A percentile compares a stretch with the other conserved stretches of the same genome.
These are phyloP conservation scores for Monosporozyma aerobia DNA, from an alignment of 805 yeast genomes.

Conservation along the genomic window DNA sequence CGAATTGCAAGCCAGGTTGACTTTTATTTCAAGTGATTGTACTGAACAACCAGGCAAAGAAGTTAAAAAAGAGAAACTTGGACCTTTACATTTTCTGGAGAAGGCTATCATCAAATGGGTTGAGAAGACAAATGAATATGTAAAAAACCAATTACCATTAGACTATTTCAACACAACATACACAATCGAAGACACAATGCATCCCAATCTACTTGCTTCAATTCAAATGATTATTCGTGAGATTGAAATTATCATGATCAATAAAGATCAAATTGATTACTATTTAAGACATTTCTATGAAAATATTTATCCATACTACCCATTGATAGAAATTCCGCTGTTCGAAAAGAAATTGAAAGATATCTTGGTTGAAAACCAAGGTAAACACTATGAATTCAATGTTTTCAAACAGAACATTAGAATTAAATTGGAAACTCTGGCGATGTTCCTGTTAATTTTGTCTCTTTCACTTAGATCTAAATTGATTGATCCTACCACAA, in stretches of 20 bases:
- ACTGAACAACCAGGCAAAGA: not conserved
- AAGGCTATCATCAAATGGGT: slow-evolving; percentile 14
- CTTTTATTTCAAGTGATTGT: slow-evolving; percentile 2
- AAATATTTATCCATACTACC: slow-evolving; percentile 17
- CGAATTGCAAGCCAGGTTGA: slow-evolving; percentile 9
- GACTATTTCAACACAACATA: slow-evolving; percentile 10
- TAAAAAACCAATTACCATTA: slow-evolving; percentile 8
- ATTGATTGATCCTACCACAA: not conserved
- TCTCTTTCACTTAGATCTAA: slow-evolving; percentile 6
- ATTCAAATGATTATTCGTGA: slow-evolving; percentile 8
- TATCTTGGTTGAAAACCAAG: slow-evolving; percentile 4
- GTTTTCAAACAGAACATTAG: slow-evolving; percentile 8
- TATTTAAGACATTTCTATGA: slow-evolving; percentile 12
- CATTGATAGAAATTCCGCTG: slow-evolving; percentile 12
- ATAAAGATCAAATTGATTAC: slow-evolving; percentile 6
- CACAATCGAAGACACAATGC: slow-evolving; percentile 10
- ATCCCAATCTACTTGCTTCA: slow-evolving; percentile 5
- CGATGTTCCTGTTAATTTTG: slow-evolving; percentile 6
- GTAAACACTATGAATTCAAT: slow-evolving; percentile 6
- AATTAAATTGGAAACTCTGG: slow-evolving; percentile 8
- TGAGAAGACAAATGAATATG: slow-evolving; percentile 4
- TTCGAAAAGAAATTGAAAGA: slow-evolving; percentile 8
- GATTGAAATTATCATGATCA: slow-evolving; percentile 8
- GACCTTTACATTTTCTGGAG: slow-evolving; percentile 12
- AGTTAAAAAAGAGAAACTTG: not conserved